Evolutionary conservation across 2,329 filamentous ascomycete species (phyloP).

Genomic region (Periconia sp.): DNA sequence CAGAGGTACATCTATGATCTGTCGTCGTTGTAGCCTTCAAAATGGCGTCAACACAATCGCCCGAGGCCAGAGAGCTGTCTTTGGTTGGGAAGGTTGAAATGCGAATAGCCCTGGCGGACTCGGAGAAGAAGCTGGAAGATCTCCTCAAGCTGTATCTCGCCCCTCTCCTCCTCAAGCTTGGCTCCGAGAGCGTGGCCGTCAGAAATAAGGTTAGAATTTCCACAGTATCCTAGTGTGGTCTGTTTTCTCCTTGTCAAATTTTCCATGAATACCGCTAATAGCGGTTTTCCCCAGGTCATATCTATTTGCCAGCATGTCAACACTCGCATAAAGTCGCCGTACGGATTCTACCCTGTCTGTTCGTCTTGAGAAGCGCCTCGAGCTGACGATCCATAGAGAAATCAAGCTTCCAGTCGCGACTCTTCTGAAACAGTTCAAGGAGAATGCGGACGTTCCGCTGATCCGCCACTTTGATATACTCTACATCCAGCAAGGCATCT

Average conservation of each 20-base stretch:
- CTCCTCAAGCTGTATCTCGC: slow-evolving; percentile 80
- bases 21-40: too few species aligned
- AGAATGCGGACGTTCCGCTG: slow-evolving; percentile 68
- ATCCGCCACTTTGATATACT: slow-evolving; percentile 87
- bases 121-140: slow-evolving; percentile 81
- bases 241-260: slow-evolving; percentile 4
- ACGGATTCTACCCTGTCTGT: too few species aligned
- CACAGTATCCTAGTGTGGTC: not conserved
- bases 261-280: slow-evolving; percentile 37
- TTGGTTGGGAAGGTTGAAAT: slow-evolving; percentile 87
- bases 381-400: slow-evolving; percentile 42
- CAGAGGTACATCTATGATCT: not conserved
- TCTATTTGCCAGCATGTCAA: slow-evolving; percentile 75
- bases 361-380: too few species aligned
- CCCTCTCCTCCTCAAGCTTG: slow-evolving; percentile 84
- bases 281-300: slow-evolving; percentile 58
- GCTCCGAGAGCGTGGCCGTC: slow-evolving; percentile 79
- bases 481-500: slow-evolving; percentile 85
- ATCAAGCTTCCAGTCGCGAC: slow-evolving; percentile 84
- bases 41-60: slow-evolving; percentile 39
- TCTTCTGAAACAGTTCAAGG: slow-evolving; percentile 88
- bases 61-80: slow-evolving; percentile 75
- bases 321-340: slow-evolving; percentile 64
- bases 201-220: slow-evolving; percentile 70
- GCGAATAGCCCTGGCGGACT: slow-evolving; percentile 80